phyloP scores from a whole-genome alignment of 306 rosid species.

The Ormosia semicastrata region DNA sequence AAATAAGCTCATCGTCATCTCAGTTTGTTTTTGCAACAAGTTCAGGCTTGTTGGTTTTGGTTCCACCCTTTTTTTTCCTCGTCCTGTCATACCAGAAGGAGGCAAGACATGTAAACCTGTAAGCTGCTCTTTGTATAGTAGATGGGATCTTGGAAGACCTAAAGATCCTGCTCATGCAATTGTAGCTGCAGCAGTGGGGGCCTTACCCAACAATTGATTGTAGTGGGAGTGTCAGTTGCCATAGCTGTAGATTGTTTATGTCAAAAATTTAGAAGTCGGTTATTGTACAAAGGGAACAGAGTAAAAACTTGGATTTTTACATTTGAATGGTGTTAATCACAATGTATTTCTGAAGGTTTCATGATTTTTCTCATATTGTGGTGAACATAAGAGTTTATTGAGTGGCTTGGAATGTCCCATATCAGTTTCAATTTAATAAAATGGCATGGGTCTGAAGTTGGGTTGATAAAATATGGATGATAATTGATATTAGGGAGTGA shows the following conservation, averaged over 20 bases:
- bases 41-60: conserved; percentile 81
- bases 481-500: conserved; percentile 20
- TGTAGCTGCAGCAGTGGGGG: conserved; percentile 61
- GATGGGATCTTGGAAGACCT: conserved; percentile 74
- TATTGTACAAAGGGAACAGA: conserved; percentile 65
- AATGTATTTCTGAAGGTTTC: conserved; percentile 54
- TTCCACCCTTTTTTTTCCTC: conserved; percentile 57
- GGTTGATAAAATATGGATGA: conserved; percentile 33
- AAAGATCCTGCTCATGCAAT: conserved; percentile 69
- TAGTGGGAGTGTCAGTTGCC: conserved; percentile 57
- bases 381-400: conserved; percentile 46
- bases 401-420: conserved; percentile 53
- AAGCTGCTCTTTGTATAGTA: conserved; percentile 63
- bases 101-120: conserved; percentile 59
- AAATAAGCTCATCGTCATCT: conserved; percentile 73
- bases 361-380: conserved; percentile 39
- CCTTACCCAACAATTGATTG: conserved; percentile 50
- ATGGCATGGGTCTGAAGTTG: conserved; percentile 20
- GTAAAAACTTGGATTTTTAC: conserved; percentile 44
- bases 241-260: conserved; percentile 53
- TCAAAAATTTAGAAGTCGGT: conserved; percentile 45
- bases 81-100: conserved; percentile 61
- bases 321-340: conserved; percentile 46
- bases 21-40: conserved; percentile 82
- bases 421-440: conserved; percentile 27